Percentiles rank a stretch among this genome's conserved stretches.
Evolutionary conservation across 2,329 filamentous ascomycete species (phyloP).

Genomic region (Incumbomyces delicatus): DNA sequence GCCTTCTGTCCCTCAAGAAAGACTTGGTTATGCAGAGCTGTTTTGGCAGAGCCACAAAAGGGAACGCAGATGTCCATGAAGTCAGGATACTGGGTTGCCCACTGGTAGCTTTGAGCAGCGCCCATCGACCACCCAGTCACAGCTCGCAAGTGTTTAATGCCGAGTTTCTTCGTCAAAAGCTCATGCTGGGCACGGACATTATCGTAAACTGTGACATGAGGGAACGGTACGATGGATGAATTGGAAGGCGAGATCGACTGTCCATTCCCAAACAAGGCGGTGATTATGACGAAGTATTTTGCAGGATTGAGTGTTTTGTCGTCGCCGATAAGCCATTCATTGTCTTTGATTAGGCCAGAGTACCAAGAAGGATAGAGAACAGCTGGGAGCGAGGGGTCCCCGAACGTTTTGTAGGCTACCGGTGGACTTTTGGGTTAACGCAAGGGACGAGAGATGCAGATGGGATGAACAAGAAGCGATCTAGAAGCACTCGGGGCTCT

Average conservation of each 20-base stretch:
- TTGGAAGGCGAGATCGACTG: conserved; percentile 61
- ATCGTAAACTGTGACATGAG: conserved; percentile 55
- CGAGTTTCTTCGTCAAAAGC: conserved; percentile 54
- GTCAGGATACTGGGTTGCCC: conserved; percentile 52
- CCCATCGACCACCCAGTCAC: conserved; percentile 66
- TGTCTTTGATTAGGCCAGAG: conserved; percentile 57
- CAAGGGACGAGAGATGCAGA: too few relatives aligned
- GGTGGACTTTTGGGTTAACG: not conserved
- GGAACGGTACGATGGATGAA: conserved; percentile 47
- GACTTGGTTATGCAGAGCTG: conserved; percentile 57
- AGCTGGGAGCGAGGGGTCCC: conserved; percentile 50
- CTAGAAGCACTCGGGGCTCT: too few relatives aligned
- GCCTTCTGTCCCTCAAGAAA: conserved; percentile 57
- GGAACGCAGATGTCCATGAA: conserved; percentile 58
- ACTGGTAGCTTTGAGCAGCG: conserved; percentile 56
- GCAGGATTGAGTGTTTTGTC: conserved; percentile 55
- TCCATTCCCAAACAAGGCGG: conserved; percentile 59
- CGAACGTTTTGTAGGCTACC: conserved; percentile 64
- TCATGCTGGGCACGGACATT: conserved; percentile 59
- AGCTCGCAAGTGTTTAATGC: conserved; percentile 49
- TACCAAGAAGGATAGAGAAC: conserved; percentile 74
- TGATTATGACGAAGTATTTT: conserved; percentile 59
- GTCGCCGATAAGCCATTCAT: conserved; percentile 62
- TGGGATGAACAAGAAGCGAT: not conserved
- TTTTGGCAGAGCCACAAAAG: conserved; percentile 57